phyloP scores from a whole-genome alignment of 768 basidiomycete genomes.

The Russula sp. region DNA sequence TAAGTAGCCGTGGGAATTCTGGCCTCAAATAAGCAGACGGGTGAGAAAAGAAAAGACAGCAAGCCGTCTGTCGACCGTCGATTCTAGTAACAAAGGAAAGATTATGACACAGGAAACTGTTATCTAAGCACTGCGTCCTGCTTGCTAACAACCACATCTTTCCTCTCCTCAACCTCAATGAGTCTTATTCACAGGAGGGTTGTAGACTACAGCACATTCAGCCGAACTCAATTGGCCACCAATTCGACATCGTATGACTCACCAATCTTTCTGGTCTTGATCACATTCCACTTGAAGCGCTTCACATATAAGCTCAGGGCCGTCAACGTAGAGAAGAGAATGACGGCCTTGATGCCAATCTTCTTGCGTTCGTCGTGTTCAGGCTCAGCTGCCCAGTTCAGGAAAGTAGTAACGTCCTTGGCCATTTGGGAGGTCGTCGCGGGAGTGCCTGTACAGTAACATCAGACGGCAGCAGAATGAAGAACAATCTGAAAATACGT shows the following conservation, averaged over 20 bases:
- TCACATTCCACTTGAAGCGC: constrained; percentile 87
- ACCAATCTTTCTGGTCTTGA: constrained; percentile 94
- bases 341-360: constrained; percentile 91
- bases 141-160: not conserved
- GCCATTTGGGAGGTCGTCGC: constrained; percentile 98
- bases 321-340: constrained; percentile 82
- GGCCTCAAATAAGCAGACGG: not conserved
- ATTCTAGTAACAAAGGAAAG: constrained; percentile 1
- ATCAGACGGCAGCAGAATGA: not conserved
- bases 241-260: constrained; percentile 29
- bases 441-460: constrained; percentile 60
- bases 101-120: constrained; percentile 11
- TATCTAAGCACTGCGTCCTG: constrained; percentile 10
- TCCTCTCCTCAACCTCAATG: constrained; percentile 27
- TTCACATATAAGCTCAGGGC: constrained; percentile 83
- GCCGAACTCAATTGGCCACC: constrained; percentile 1
- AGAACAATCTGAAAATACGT: constrained; percentile 23
- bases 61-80: not conserved
- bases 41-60: no score
- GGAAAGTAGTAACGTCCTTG: constrained; percentile 94
- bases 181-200: constrained; percentile 48
- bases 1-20: constrained; percentile 9
- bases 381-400: constrained; percentile 96
- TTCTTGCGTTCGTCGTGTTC: constrained; percentile 98
- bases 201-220: constrained; percentile 41